A percentile compares a stretch with the other conserved stretches of the same genome.
Conservation (phyloP, 2,329 filamentous ascomycete species). For the Penicillium corylophilum region DNA sequence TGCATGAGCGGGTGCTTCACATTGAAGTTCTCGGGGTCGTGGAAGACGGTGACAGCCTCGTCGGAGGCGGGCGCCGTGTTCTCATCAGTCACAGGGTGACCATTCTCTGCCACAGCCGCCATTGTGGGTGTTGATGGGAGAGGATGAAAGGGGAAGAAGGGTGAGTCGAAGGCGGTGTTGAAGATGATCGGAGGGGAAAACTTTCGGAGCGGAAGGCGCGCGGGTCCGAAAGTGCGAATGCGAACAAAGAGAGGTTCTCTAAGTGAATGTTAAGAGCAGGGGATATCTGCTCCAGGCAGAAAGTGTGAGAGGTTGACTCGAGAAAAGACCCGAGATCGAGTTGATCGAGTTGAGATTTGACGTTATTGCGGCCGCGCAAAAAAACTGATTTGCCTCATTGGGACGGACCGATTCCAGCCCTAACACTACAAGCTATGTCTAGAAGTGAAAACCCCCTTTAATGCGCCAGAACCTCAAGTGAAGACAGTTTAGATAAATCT, state of each 20-base stretch:
- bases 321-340: constrained; percentile 24
- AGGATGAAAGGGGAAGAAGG: constrained; percentile 8
- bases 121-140: constrained; percentile 28
- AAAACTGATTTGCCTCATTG: constrained; percentile 27
- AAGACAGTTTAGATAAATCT: not conserved
- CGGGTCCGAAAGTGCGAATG: constrained; percentile 5
- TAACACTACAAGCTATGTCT: constrained; percentile 4
- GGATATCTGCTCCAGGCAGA: constrained; percentile 43
- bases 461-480: not conserved
- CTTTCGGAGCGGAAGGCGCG: constrained; percentile 27
- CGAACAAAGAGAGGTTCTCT: constrained; percentile 8
- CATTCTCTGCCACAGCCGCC: constrained; percentile 40
- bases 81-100: constrained; percentile 49
- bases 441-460: not conserved
- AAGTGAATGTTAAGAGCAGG: constrained; percentile 5
- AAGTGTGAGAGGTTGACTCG: constrained; percentile 15
- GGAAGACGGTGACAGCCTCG: constrained; percentile 88
- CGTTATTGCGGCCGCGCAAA: constrained; percentile 15
- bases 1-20: constrained; percentile 98
- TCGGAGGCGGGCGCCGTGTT: constrained; percentile 53
- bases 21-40: constrained; percentile 98
- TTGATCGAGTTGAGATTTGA: not conserved
- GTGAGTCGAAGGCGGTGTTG: constrained; percentile 10
- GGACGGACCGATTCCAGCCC: constrained; percentile 21
- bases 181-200: constrained; percentile 10